These are phyloP conservation scores for Rhizopogon salebrosus DNA, from an alignment of 768 basidiomycete species.

Conservation along the genomic window DNA sequence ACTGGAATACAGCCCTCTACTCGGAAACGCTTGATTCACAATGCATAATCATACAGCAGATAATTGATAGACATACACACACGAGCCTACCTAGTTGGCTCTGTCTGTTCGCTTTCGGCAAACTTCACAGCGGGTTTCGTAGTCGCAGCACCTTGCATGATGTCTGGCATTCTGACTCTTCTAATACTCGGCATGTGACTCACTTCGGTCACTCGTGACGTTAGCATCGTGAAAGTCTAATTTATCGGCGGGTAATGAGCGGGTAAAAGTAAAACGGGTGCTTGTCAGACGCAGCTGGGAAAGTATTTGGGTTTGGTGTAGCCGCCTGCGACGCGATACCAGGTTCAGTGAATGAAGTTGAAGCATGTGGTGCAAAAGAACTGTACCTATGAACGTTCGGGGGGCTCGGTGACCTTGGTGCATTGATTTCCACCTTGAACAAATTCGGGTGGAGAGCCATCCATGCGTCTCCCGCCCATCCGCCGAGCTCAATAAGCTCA, in stretches of 20 bases:
- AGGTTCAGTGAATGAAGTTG: no score
- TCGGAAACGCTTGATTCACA: conserved; percentile 11
- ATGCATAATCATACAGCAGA: conserved; percentile 4
- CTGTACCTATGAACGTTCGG: not conserved
- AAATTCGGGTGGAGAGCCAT: conserved; percentile 23
- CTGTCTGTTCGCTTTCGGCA: no score
- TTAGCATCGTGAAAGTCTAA: no score
- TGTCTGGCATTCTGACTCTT: no score
- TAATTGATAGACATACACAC: no score
- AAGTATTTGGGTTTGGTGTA: not conserved
- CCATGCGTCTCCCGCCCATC: conserved; percentile 15
- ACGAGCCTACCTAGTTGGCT: no score
- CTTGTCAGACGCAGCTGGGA: not conserved
- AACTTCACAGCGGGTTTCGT: no score
- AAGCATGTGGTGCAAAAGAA: not conserved
- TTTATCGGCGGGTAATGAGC: conserved; percentile 27
- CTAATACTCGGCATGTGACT: no score
- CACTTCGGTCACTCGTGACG: no score
- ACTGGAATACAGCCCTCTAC: conserved; percentile 27
- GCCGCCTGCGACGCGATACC: not conserved
- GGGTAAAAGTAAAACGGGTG: conserved; percentile 14
- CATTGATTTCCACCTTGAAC: conserved; percentile 6
- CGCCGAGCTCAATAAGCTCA: conserved; percentile 25
- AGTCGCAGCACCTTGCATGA: no score
- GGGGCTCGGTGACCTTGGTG: not conserved